These are phyloP conservation scores for Rhododendron griersonianum DNA, from an alignment of 148 eudicot genomes.

Conservation along the genomic window DNA sequence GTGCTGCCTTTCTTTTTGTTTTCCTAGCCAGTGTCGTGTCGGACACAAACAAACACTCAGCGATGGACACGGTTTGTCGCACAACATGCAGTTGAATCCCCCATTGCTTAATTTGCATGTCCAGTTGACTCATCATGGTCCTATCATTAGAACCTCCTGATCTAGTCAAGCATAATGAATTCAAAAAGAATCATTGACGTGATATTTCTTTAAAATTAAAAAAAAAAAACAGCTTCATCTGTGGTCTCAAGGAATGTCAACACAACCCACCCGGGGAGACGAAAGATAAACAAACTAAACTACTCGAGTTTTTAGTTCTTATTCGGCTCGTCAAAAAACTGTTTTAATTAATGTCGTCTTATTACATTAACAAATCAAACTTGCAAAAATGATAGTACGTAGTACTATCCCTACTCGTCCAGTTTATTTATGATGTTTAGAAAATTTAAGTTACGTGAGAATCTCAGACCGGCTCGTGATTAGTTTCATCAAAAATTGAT, in stretches of 20 bases:
- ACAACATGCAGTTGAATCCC: not conserved
- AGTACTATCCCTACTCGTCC: not conserved
- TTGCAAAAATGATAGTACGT: not conserved
- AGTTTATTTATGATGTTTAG: not conserved
- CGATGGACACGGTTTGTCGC: slow-evolving; percentile 12
- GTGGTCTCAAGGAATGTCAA: not conserved
- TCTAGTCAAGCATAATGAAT: not conserved
- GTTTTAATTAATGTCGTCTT: not conserved
- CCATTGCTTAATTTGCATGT: slow-evolving; percentile 3
- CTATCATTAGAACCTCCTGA: not conserved
- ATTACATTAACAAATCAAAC: not conserved
- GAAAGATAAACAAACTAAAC: not conserved
- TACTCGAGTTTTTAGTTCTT: too few species aligned
- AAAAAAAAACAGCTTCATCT: not conserved
- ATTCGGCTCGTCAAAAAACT: not conserved
- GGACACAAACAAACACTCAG: not conserved
- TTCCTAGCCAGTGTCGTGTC: not conserved
- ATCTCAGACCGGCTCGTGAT: too few species aligned
- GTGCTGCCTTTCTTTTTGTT: not conserved
- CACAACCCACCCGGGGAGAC: not conserved
- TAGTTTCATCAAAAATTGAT: not conserved
- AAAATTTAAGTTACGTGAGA: not conserved
- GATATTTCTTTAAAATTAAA: not conserved
- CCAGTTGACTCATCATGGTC: slow-evolving; percentile 2
- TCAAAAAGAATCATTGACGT: not conserved